Base-by-base conservation (phyloP, 1,284 basidiomycete genomes). In the Violaceomyces palustris region DNA sequence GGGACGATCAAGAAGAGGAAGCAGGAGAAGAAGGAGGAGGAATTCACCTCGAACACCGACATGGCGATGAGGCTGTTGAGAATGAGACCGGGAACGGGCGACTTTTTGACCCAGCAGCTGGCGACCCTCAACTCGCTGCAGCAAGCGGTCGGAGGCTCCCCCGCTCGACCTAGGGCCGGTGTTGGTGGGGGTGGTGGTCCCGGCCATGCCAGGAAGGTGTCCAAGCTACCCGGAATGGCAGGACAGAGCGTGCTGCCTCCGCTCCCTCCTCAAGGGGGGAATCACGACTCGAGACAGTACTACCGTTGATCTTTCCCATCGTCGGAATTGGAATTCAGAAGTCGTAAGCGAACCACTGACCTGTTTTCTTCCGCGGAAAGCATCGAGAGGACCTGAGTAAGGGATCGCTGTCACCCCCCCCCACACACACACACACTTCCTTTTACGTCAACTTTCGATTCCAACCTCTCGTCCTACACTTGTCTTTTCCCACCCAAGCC, bases 1-100 rank as follows among this genome's bases (percentile, higher is more conserved):
- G 93, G 93, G 7, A 99, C 94, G 4, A 98, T 99, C 75, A 85
- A 85, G 74, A 85, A 93, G 68, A 81, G 89, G 52, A 98, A 97
- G 79, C 84, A 83, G 70, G 88, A 91, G 76, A 97, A 93, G 79
- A 80, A 83, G 65, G 80, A 88, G 31, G 68, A 64, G 27, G 66
- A 64, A 31, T 35, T 42, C 23, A 46, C 57, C 7, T 35, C 50
- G 10, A 45, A 47, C 4, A 51, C 60, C 15, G 60, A 66, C 35
- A 66, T 66, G 63, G 64, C 64, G 15, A 66, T 67, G 65, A 58
- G 58, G 44, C 45, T 67, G 35, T 35, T 67, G 19, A 47, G 65
- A 23, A 65, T 65, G 62, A 50, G 65, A 6, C 65, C 65, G 9
- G 65, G 62, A 22, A 65, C 65, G 17, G 60, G 62, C 12, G 65